Conservation (phyloP, 2,329 filamentous ascomycete species). For the Aureobasidium zeae region DNA sequence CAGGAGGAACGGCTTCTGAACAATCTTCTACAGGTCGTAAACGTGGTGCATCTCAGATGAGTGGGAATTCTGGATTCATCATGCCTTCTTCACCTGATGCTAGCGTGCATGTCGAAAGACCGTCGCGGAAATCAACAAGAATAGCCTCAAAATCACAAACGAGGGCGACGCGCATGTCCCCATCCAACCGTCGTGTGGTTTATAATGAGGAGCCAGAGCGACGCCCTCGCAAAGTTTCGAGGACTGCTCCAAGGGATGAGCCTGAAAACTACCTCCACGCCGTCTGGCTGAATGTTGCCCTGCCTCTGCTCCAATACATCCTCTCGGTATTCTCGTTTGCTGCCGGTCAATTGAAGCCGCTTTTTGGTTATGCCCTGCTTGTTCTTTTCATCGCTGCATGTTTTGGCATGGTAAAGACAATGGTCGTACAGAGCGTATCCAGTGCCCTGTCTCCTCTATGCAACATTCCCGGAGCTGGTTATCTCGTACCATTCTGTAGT, state of each 20-base stretch:
- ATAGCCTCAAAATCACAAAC: slow-evolving; percentile 7
- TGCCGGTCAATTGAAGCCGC: slow-evolving; percentile 53
- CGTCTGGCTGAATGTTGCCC: slow-evolving; percentile 28
- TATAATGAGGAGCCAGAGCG: neutral
- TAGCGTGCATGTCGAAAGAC: neutral
- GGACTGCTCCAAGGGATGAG: neutral
- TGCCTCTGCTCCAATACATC: slow-evolving; percentile 39
- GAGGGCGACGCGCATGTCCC: slow-evolving; percentile 18
- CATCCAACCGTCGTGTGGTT: neutral
- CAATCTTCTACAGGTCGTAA: neutral
- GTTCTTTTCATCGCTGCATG: slow-evolving; percentile 52
- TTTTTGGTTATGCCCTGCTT: slow-evolving; percentile 53
- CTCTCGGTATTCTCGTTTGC: slow-evolving; percentile 50
- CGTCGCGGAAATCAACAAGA: neutral
- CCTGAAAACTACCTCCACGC: slow-evolving; percentile 16
- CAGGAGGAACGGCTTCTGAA: neutral
- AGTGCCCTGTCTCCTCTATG: slow-evolving; percentile 60
- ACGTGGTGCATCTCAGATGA: slow-evolving; percentile 6
- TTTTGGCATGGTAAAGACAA: slow-evolving; percentile 51
- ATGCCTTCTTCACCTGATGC: slow-evolving; percentile 13
- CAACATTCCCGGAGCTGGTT: slow-evolving; percentile 54
- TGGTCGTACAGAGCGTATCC: slow-evolving; percentile 52
- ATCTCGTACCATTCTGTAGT: slow-evolving; percentile 57
- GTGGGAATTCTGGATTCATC: slow-evolving; percentile 5
- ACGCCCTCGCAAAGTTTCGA: neutral